A percentile compares a stretch with the other conserved stretches of the same genome.
Conservation (phyloP, 495 filamentous ascomycete genomes). For the Lasiosphaeria miniovina region DNA sequence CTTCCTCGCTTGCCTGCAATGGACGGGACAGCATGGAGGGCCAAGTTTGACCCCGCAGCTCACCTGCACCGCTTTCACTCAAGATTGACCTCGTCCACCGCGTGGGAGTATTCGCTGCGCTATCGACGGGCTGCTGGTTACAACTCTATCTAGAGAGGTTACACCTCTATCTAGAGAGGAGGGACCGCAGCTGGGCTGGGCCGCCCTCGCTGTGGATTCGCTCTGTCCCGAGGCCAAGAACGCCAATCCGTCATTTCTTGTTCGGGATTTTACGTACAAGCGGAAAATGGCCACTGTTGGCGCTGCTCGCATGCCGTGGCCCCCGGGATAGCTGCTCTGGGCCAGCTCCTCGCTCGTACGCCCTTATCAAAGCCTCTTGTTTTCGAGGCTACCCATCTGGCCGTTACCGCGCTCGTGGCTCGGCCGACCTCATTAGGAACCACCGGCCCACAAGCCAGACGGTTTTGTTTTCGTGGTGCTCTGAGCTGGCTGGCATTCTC, state of each 20-base stretch:
- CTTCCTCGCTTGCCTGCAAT: background rate
- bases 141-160: no score
- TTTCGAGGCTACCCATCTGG: background rate
- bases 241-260: conserved; percentile 3
- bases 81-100: no score
- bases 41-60: background rate
- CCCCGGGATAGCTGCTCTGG: no score
- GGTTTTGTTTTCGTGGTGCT: background rate
- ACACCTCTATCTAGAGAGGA: no score
- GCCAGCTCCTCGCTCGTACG: no score
- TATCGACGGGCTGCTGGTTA: background rate
- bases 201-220: background rate
- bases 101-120: no score
- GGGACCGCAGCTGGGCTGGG: no score
- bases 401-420: conserved; percentile 9
- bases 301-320: background rate
- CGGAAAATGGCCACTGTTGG: background rate
- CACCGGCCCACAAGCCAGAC: conserved; percentile 7
- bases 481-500: background rate
- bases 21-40: background rate
- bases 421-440: conserved; percentile 15
- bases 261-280: conserved; percentile 11
- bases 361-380: background rate
- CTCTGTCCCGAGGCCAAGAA: conserved; percentile 1
- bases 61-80: no score